phyloP scores from a whole-genome alignment of 352 stramenopile species.

The Peronospora farinosa region DNA sequence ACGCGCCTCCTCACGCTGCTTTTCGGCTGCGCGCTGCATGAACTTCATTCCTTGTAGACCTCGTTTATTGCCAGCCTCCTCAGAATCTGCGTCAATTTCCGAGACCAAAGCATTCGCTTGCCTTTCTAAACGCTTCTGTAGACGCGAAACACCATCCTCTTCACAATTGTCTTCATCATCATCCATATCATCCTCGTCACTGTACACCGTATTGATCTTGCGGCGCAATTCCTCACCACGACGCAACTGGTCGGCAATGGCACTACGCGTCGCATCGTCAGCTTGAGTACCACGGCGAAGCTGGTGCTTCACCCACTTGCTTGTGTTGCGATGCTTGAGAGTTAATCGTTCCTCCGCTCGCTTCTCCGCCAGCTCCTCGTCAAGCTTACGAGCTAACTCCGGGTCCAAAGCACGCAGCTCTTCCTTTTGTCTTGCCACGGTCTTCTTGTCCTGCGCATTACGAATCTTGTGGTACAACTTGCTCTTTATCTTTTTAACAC shows the following conservation, averaged over 20 bases:
- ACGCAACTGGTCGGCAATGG: conserved; percentile 84
- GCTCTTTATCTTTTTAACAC: conserved; percentile 99
- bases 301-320: conserved; percentile 94
- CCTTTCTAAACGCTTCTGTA: conserved; percentile 62
- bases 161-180: conserved; percentile 48
- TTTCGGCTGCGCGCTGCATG: conserved; percentile 96
- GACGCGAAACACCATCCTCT: conserved; percentile 44
- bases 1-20: conserved; percentile 89
- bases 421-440: conserved; percentile 82
- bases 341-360: conserved; percentile 95
- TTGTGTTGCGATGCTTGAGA: conserved; percentile 97
- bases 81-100: conserved; percentile 64
- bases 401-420: conserved; percentile 73
- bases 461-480: conserved; percentile 98
- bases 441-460: conserved; percentile 89
- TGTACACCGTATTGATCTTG: conserved; percentile 86
- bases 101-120: conserved; percentile 68
- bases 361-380: conserved; percentile 86
- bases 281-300: conserved; percentile 88
- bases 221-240: conserved; percentile 89
- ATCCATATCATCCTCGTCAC: conserved; percentile 56
- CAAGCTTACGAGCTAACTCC: conserved; percentile 57
- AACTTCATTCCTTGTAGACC: conserved; percentile 96
- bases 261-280: conserved; percentile 88
- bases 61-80: conserved; percentile 44